Base-by-base conservation (phyloP, 176 grass and related monocot genomes). In the Saccharum spontaneum region DNA sequence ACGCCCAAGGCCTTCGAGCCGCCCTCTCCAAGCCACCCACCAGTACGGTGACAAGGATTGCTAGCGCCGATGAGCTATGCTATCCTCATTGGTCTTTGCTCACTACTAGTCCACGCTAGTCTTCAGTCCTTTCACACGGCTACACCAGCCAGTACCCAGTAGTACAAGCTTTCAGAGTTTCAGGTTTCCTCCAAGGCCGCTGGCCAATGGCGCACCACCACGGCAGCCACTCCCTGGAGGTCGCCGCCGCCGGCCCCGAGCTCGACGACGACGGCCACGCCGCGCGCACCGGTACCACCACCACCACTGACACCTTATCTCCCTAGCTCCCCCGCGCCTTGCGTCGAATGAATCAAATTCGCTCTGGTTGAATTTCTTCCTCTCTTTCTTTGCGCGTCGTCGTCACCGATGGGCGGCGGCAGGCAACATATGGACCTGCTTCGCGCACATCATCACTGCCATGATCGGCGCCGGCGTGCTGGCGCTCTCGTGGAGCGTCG, bases 401-500 rank as follows among this genome's bases (percentile, higher is more conserved):
- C 20, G 55, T 14, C 28, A 18, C 16, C 61, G 22, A 22, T 9
- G 54, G 54, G 20, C 18, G 55, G 20, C 59, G 63, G 13, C 87
- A 92, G 92, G 89, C 8, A 89, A 86, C 1, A 4, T 89, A 1
- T 94, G 92, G 89, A 94, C 89, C 17, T 94, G 92, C 67, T 81
- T 91, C 9, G 89, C 92, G 10, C 92, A 94, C 81, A 85, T 94
- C 77, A 91, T 94, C 89, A 94, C 92, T 2, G 89, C 77, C 5
- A 78, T 94, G 4, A 94, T 94, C 77, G 92, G 92, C 20, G 65
- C 43, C 62, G 92, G 92, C 78, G 89, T 94, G 81, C 84, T 94
- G 0, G 90, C 92, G 50, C 87, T 94, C 8, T 83, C 92, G 11
- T 94, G 89, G 89, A 91, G 92, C 87, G 86, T 86, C 33, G 84